Base-by-base conservation (phyloP, 768 basidiomycete genomes). In the Termitomyces sp. region DNA sequence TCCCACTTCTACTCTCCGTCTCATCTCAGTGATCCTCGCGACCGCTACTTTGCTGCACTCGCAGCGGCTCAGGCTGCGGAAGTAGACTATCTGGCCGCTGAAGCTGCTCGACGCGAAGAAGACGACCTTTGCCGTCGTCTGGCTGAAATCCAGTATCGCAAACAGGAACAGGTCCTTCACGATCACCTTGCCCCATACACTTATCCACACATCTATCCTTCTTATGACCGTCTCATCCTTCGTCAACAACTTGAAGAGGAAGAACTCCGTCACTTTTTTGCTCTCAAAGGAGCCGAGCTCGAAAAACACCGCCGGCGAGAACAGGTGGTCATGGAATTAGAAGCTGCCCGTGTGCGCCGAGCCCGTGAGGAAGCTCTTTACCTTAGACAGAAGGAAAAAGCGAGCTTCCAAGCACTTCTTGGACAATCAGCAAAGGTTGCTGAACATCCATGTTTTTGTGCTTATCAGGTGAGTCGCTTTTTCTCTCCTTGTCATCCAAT, bases 41-140 rank as follows among this genome's bases (percentile, higher is more conserved):
- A 73, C 24, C 70, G 66, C 26, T 76, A 77, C 60, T 62, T 75
- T 28, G 68, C 70, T 45, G 73, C 76, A 26, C 62, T 75, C 24
- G 72, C 74, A 8, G 66, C 71, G 54, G 71, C 70, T 20, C 67
- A 69, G 57, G 68, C 72, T 48, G 74, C 76, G 6, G 72, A 76
- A 60, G 68, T 68, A 14, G 71, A 74, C 43, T 74, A 72, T 40
- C 64, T 76, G 36, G 70, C 71, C 40, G 70, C 67, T 5, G 66
- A 74, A 49, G 69, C 71, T 35, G 58, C 63, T 7, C 69, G 63
- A 43, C 67, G 62, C 6, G 75, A 73, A 51, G 73, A 75, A 56
- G 65, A 64, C 20, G 65, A 63, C 22, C 62, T 74, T 14, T 68
- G 65, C 48, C 62, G 59, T 43, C 66, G 68, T 41, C 40, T 71